Evolutionary conservation across 2,329 filamentous ascomycete genomes (phyloP).

Genomic region (Elsinoe fawcettii): DNA sequence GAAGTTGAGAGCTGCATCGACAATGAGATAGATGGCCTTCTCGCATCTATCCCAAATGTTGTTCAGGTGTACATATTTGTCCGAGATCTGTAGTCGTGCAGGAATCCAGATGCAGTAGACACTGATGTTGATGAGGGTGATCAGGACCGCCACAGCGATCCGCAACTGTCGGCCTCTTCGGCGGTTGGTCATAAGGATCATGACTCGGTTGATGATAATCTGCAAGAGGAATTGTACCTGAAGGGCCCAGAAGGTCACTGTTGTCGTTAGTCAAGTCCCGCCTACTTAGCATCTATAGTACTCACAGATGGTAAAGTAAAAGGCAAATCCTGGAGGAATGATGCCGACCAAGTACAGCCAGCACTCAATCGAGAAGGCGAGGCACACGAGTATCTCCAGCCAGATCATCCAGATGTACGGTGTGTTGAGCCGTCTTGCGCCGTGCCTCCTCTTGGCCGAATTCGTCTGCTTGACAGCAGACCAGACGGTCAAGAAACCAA

Average conservation of each 20-base stretch:
- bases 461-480: slow-evolving; percentile 32
- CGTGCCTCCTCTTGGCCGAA: slow-evolving; percentile 18
- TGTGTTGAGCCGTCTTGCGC: slow-evolving; percentile 33
- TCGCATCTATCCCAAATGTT: slow-evolving; percentile 34
- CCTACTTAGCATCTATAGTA: too few species aligned
- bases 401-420: slow-evolving; percentile 40
- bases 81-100: slow-evolving; percentile 29
- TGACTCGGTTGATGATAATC: slow-evolving; percentile 33
- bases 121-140: slow-evolving; percentile 30
- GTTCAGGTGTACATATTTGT: slow-evolving; percentile 29
- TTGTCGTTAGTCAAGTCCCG: not conserved
- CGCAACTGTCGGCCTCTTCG: slow-evolving; percentile 28
- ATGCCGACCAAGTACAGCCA: slow-evolving; percentile 26
- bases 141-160: slow-evolving; percentile 31
- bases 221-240: slow-evolving; percentile 24
- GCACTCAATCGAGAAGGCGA: slow-evolving; percentile 37
- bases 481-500: slow-evolving; percentile 36
- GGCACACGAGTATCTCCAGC: slow-evolving; percentile 38
- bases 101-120: slow-evolving; percentile 33
- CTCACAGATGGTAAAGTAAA: slow-evolving; percentile 10
- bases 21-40: slow-evolving; percentile 32
- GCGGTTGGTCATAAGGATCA: slow-evolving; percentile 22
- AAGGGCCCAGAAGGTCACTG: slow-evolving; percentile 24
- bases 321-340: slow-evolving; percentile 11
- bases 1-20: slow-evolving; percentile 33